phyloP scores from a whole-genome alignment of 768 basidiomycete genomes.

The Erythrobasidium yunnanense region DNA sequence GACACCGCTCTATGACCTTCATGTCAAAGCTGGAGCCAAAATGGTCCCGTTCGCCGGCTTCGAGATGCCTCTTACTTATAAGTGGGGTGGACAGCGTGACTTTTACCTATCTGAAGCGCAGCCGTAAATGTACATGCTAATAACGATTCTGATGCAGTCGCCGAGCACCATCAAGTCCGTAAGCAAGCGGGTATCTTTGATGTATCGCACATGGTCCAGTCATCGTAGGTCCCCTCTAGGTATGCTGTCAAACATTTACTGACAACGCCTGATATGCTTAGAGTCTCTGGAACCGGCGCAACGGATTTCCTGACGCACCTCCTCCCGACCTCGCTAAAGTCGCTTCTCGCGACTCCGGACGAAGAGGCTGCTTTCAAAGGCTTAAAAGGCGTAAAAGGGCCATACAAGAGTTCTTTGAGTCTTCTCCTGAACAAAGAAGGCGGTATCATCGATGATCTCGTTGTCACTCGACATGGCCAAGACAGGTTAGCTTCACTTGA shows the following conservation, averaged over 20 bases:
- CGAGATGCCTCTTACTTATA: slow-evolving; percentile 84
- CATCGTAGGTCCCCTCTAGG: slow-evolving; percentile 50
- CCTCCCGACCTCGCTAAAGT: slow-evolving; percentile 66
- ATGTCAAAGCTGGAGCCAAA: slow-evolving; percentile 63
- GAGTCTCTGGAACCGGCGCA: slow-evolving; percentile 68
- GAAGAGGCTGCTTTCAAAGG: slow-evolving; percentile 12
- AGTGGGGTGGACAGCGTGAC: slow-evolving; percentile 57
- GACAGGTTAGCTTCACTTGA: slow-evolving; percentile 31
- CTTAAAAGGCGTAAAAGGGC: slow-evolving; percentile 36
- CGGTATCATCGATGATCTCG: slow-evolving; percentile 91
- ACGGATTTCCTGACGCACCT: slow-evolving; percentile 77
- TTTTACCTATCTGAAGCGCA: slow-evolving; percentile 24
- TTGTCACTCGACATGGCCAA: slow-evolving; percentile 49
- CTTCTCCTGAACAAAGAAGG: slow-evolving; percentile 78
- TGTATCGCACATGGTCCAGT: slow-evolving; percentile 97
- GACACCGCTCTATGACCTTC: slow-evolving; percentile 66
- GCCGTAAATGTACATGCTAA: not conserved
- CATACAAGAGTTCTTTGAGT: slow-evolving; percentile 72
- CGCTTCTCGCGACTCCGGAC: slow-evolving; percentile 44
- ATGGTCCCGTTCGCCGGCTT: slow-evolving; percentile 97
- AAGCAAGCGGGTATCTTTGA: slow-evolving; percentile 78
- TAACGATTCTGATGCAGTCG: slow-evolving; percentile 48
- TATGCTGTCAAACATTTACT: not conserved
- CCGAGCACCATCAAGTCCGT: slow-evolving; percentile 81
- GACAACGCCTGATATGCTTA: slow-evolving; percentile 36